Conservation (phyloP, 2,329 filamentous ascomycete species). For the Pseudogymnoascus sp. region DNA sequence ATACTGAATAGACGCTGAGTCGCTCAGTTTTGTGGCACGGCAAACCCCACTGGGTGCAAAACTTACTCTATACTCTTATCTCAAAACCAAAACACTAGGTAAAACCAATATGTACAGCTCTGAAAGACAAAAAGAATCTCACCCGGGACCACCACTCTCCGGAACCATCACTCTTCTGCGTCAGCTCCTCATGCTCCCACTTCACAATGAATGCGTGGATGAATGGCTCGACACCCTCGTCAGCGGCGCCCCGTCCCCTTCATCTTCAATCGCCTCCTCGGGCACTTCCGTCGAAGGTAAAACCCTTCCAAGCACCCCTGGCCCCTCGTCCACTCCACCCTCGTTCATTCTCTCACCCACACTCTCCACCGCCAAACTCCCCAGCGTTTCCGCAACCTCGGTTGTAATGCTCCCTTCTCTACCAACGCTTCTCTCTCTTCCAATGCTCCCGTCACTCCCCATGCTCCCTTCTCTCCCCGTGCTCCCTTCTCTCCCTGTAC, state of each 20-base stretch:
- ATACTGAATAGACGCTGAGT: not conserved
- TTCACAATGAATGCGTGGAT: not conserved
- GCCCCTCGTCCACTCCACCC: not conserved
- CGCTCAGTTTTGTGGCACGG: not conserved
- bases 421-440: not conserved
- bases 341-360: not conserved
- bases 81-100: not conserved
- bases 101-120: constrained; percentile 1
- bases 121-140: not conserved
- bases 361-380: not conserved
- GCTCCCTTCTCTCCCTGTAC: not conserved
- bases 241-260: not conserved
- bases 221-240: not conserved
- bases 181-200: not conserved
- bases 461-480: not conserved
- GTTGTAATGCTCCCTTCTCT: not conserved
- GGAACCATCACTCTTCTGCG: not conserved
- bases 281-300: not conserved
- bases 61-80: constrained; percentile 3
- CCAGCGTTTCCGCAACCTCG: not conserved
- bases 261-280: not conserved
- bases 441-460: not conserved
- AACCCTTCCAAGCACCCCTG: not conserved
- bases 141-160: not conserved
- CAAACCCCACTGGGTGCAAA: not conserved